Conservation (phyloP, 176 grass and related monocot genomes). For the Luzula sylvatica region DNA sequence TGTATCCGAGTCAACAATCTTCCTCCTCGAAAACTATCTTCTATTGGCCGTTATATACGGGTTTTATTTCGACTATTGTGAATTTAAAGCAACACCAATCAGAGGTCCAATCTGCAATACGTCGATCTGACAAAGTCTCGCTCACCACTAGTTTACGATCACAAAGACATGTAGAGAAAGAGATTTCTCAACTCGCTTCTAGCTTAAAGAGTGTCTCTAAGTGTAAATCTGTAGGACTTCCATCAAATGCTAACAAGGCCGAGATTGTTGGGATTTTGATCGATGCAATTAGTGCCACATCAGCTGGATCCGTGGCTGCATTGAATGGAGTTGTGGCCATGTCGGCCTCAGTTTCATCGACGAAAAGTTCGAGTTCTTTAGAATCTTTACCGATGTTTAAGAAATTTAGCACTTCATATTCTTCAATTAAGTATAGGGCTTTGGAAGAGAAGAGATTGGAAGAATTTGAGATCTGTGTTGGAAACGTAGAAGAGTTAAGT, state of each 20-base stretch:
- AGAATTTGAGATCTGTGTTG: constrained; percentile 46
- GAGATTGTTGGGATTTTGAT: constrained; percentile 26
- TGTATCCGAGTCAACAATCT: neutral
- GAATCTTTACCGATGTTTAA: constrained; percentile 21
- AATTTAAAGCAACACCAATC: constrained; percentile 15
- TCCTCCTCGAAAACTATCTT: constrained; percentile 41
- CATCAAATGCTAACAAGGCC: neutral
- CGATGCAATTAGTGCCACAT: constrained; percentile 15
- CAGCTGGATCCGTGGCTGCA: constrained; percentile 7
- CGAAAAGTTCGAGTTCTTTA: neutral
- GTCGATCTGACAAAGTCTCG: constrained; percentile 14
- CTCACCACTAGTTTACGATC: constrained; percentile 23
- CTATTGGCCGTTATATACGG: constrained; percentile 39
- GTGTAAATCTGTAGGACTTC: neutral
- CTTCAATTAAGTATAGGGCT: constrained; percentile 13
- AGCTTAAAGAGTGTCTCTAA: constrained; percentile 15
- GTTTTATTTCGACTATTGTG: constrained; percentile 22
- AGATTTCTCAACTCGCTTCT: too few species aligned
- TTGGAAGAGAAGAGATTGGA: constrained; percentile 46
- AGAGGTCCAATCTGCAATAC: constrained; percentile 33
- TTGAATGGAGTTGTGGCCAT: constrained; percentile 30
- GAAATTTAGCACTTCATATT: constrained; percentile 28
- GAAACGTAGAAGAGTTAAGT: constrained; percentile 39
- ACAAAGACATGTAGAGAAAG: too few species aligned
- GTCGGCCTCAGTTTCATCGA: constrained; percentile 20